A percentile compares a stretch with the other conserved stretches of the same genome.
These are phyloP conservation scores for Xylaria sp. DNA, from an alignment of 2,329 filamentous ascomycete species.

Conservation along the genomic window DNA sequence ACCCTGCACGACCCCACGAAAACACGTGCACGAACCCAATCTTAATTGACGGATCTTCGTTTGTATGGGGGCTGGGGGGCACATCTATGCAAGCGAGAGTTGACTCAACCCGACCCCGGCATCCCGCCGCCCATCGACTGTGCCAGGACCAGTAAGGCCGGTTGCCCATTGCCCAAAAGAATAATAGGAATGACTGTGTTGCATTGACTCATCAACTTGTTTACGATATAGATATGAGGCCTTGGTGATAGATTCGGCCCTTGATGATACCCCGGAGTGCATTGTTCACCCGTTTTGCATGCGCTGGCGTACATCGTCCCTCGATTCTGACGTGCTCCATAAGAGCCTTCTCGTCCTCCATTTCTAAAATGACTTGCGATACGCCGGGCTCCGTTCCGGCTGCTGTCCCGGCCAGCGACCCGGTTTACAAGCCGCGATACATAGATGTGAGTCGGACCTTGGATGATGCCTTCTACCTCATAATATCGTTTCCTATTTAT, in stretches of 20 bases:
- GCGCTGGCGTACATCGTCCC: constrained; percentile 6
- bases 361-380: constrained; percentile 32
- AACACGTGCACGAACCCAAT: constrained; percentile 16
- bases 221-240: neutral
- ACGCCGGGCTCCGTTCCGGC: constrained; percentile 24
- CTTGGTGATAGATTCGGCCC: constrained; percentile 5
- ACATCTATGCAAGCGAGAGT: neutral
- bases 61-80: neutral
- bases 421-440: constrained; percentile 54
- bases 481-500: neutral
- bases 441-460: constrained; percentile 57
- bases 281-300: constrained; percentile 13
- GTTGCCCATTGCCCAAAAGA: neutral
- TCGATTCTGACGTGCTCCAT: constrained; percentile 1
- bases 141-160: neutral
- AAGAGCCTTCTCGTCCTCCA: constrained; percentile 20
- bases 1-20: constrained; percentile 21
- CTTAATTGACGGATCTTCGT: constrained; percentile 10
- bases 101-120: neutral
- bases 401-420: constrained; percentile 10
- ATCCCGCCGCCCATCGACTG: neutral
- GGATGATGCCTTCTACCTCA: neutral
- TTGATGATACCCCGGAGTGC: constrained; percentile 23
- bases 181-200: neutral
- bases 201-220: neutral